phyloP scores from a whole-genome alignment of 139 green algal species.

The Chlorella ohadii region DNA sequence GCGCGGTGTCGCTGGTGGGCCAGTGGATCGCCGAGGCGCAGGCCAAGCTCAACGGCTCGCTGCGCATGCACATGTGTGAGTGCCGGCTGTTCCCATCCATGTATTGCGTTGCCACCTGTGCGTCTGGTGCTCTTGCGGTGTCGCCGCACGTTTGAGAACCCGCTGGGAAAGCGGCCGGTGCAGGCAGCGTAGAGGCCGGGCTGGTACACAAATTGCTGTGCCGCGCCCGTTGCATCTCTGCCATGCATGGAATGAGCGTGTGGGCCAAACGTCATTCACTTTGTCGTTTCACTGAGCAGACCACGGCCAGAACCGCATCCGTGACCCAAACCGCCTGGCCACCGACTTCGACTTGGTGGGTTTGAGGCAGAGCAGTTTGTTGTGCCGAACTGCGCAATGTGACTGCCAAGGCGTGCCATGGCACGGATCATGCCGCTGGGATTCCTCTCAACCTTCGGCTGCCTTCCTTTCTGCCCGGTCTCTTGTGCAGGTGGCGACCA shows the following conservation, averaged over 20 bases:
- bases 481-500: no score
- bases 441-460: no score
- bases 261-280: no score
- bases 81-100: background rate
- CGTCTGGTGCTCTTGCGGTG: background rate
- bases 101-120: background rate
- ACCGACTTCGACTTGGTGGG: constrained; percentile 71
- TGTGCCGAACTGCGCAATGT: background rate
- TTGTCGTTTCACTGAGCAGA: background rate
- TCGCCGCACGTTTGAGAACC: no score
- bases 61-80: constrained; percentile 66
- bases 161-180: no score
- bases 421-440: no score
- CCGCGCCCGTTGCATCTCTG: no score
- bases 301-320: constrained; percentile 4
- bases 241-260: no score
- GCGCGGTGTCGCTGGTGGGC: constrained; percentile 73
- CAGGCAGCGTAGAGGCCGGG: no score
- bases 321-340: constrained; percentile 54
- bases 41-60: constrained; percentile 50
- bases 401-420: no score
- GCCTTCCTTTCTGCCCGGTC: no score
- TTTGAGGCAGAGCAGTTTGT: constrained; percentile 28
- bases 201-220: no score
- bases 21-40: constrained; percentile 73